Conservation (phyloP, 148 eudicot genomes). For the Arbutus unedo region DNA sequence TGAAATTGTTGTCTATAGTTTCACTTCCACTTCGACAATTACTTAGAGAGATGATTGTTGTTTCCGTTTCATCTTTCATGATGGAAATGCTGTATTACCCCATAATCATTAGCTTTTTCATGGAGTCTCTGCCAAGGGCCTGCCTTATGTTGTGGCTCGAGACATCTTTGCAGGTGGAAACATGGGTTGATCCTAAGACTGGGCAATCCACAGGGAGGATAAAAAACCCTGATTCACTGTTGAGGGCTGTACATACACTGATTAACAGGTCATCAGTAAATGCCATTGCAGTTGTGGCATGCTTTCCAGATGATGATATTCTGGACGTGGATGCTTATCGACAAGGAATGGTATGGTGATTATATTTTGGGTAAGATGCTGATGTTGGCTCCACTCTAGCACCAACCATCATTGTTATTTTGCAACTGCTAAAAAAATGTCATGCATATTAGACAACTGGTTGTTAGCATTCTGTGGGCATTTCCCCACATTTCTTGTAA, state of each 20-base stretch:
- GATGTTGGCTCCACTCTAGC: background rate
- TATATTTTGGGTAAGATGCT: background rate
- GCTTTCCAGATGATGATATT: slow-evolving; percentile 85
- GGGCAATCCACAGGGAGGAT: slow-evolving; percentile 90
- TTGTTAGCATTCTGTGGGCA: background rate
- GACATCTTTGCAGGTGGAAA: slow-evolving; percentile 55
- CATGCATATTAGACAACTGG: background rate
- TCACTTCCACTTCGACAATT: background rate
- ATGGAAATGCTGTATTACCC: background rate
- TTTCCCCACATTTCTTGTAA: background rate
- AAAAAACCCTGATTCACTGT: slow-evolving; percentile 71
- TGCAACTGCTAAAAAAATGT: background rate
- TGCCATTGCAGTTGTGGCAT: slow-evolving; percentile 88
- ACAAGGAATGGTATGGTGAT: slow-evolving; percentile 66
- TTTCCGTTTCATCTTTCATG: background rate
- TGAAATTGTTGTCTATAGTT: background rate
- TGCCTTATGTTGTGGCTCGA: background rate
- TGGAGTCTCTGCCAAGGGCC: background rate
- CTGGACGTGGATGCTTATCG: slow-evolving; percentile 67
- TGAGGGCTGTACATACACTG: slow-evolving; percentile 70
- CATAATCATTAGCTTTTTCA: background rate
- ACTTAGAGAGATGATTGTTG: background rate
- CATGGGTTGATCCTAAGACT: slow-evolving; percentile 76
- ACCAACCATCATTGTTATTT: background rate
- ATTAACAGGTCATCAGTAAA: slow-evolving; percentile 54